A percentile compares a stretch with the other conserved stretches of the same genome.
Evolutionary conservation across 2,329 filamentous ascomycete genomes (phyloP).

Genomic region (Rhinocladiella similis): DNA sequence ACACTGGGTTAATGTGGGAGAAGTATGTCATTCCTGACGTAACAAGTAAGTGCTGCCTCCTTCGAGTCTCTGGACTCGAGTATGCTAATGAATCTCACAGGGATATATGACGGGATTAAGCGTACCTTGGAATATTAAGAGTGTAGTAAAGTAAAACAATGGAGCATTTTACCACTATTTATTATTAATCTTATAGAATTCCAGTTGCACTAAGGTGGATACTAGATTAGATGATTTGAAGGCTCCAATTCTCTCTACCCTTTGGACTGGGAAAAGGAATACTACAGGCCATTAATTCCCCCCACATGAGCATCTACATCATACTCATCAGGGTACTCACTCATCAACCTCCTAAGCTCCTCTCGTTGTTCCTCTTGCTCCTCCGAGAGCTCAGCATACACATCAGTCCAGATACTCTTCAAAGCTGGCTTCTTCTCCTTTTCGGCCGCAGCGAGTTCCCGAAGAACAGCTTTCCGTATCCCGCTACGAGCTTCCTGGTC

Average conservation of each 20-base stretch:
- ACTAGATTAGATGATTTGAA: no score
- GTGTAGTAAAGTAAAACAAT: not conserved
- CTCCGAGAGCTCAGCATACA: constrained; percentile 84
- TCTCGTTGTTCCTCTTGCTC: constrained; percentile 74
- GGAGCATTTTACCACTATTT: no score
- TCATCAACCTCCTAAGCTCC: constrained; percentile 70
- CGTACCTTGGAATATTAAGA: constrained; percentile 63
- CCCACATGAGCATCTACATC: constrained; percentile 75
- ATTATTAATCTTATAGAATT: no score
- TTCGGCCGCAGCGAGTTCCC: constrained; percentile 74
- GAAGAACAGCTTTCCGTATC: constrained; percentile 72
- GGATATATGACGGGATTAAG: constrained; percentile 71
- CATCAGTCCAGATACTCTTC: constrained; percentile 70
- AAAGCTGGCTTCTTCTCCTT: constrained; percentile 55
- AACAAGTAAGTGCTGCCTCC: constrained; percentile 66
- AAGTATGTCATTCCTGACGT: constrained; percentile 81
- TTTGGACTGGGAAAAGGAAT: not conserved
- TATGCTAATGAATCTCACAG: constrained; percentile 31
- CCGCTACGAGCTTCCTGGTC: constrained; percentile 70
- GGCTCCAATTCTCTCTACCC: no score
- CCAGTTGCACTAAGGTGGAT: no score
- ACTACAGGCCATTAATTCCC: constrained; percentile 63
- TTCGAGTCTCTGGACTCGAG: not conserved
- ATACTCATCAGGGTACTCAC: constrained; percentile 89
- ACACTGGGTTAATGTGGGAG: constrained; percentile 77